A percentile compares a stretch with the other conserved stretches of the same genome.
Evolutionary conservation across 2,329 filamentous ascomycete species (phyloP).

Genomic region (Talaromyces sp.): DNA sequence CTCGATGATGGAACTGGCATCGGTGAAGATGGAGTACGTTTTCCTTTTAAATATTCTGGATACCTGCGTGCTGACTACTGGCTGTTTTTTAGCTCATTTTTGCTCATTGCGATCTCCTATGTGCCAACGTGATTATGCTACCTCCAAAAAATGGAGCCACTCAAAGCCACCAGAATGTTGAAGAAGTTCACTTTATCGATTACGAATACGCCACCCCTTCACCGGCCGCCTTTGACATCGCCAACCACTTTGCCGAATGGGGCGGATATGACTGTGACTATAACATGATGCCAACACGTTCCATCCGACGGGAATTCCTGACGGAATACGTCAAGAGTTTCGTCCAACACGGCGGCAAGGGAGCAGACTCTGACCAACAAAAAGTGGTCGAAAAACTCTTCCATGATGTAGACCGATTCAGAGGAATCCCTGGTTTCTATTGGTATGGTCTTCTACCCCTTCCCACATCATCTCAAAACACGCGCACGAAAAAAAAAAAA

Average conservation of each 20-base stretch:
- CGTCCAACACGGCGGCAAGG: conserved; percentile 45
- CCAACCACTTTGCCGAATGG: conserved; percentile 99
- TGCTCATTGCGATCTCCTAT: conserved; percentile 92
- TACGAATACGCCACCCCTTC: conserved; percentile 97
- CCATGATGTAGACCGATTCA: conserved; percentile 77
- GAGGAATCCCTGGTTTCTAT: conserved; percentile 83
- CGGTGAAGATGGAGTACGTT: conserved; percentile 63
- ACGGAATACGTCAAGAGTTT: conserved; percentile 77
- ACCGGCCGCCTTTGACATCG: conserved; percentile 90
- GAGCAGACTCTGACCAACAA: conserved; percentile 42
- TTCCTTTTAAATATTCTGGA: neutral
- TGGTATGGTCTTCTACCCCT: conserved; percentile 39
- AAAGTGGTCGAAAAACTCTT: conserved; percentile 65
- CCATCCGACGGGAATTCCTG: conserved; percentile 75
- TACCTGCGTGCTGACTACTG: conserved; percentile 7
- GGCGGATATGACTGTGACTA: conserved; percentile 95
- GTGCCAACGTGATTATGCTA: conserved; percentile 89
- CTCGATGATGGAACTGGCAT: conserved; percentile 74
- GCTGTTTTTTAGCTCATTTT: conserved; percentile 65
- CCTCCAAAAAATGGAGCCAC: conserved; percentile 24
- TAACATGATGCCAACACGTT: conserved; percentile 69
- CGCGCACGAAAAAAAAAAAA: no score
- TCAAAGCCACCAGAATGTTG: conserved; percentile 26
- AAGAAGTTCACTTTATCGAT: conserved; percentile 81
- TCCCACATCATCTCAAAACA: neutral